Percentiles rank a stretch among this genome's conserved stretches.
These are phyloP conservation scores for Kwoniella shivajii DNA, from an alignment of 1,284 basidiomycete species.

Conservation along the genomic window DNA sequence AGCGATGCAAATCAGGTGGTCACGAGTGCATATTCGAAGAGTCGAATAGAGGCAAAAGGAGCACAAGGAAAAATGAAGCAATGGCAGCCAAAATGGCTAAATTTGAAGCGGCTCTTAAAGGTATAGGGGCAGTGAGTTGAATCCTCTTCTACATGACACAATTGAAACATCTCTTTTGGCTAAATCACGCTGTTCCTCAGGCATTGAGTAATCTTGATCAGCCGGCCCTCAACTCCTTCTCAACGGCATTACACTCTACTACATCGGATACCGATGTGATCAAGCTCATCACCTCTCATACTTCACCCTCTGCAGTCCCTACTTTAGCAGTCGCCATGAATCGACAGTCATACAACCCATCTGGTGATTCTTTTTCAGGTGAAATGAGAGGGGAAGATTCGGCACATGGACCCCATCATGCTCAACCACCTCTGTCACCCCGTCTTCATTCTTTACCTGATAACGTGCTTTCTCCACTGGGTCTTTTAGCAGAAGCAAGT, in stretches of 20 bases:
- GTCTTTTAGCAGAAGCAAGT: conserved; percentile 86
- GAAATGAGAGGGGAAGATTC: conserved; percentile 36
- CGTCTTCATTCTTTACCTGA: conserved; percentile 87
- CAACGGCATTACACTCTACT: conserved; percentile 38
- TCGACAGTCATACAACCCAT: conserved; percentile 22
- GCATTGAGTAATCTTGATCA: conserved; percentile 69
- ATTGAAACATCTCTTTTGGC: no score
- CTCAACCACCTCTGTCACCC: conserved; percentile 60
- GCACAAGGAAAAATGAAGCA: conserved; percentile 80
- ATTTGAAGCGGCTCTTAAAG: conserved; percentile 87
- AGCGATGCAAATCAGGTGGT: conserved; percentile 65
- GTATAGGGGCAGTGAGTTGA: conserved; percentile 42
- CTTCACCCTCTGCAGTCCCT: conserved; percentile 38
- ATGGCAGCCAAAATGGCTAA: conserved; percentile 83
- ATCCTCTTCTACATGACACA: background rate
- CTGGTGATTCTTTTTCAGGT: conserved; percentile 50
- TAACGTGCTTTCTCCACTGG: conserved; percentile 85
- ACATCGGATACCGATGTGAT: conserved; percentile 65
- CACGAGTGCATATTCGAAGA: conserved; percentile 95
- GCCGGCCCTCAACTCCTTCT: conserved; percentile 59
- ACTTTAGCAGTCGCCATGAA: conserved; percentile 37
- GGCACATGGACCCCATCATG: conserved; percentile 26
- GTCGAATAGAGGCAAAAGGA: conserved; percentile 88
- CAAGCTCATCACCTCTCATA: conserved; percentile 75
- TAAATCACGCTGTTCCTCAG: conserved; percentile 30